Base-by-base conservation (phyloP, 2,329 filamentous ascomycete species). In the Aspergillus ochraceus region DNA sequence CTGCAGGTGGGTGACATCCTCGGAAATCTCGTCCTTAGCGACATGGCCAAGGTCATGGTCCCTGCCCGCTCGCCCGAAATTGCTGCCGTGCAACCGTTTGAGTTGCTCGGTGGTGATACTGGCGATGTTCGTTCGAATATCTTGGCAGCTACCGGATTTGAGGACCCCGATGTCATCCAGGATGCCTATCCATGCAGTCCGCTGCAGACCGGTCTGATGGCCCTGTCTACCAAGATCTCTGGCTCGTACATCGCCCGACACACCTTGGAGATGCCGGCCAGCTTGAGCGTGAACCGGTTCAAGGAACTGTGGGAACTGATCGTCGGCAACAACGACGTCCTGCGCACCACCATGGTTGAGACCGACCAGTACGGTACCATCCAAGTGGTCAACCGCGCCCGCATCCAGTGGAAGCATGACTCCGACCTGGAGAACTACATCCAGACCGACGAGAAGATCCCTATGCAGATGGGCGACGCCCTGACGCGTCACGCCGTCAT, bases 241-340 rank as follows among this genome's bases (percentile, higher is more conserved):
- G 75, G 74, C 11, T 72, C 75, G 4, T 80, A 80, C 49, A 70
- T 77, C 20, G 74, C 74, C 5, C 74, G 76, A 42, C 72, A 74
- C 49, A 63, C 75, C 3, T 60, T 75, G 8, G 61, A 66, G 6
- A 64, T 80, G 1, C 66, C 68, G 0, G 26, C 47, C 3, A 54
- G 65, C 6, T 57, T 77, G 3, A 68, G 75, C 39, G 30, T 76
- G 4, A 60, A 56, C 4, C 69, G 70, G n/a, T 74, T 79, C 66
- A 74, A 72, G 57, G 60, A 68, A 11, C 72, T 75, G 2, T 80
- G 77, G 76, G 66, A 76, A 42, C 64, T 62, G 14, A 69, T 74
- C 2, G 69, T 76, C 1, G 56, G 67, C 6, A 70, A 71, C 22
- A 67, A 71, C 19, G 70, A 73, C 20, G 75, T 80, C 17, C 67